Evolutionary conservation across 306 rosid genomes (phyloP).

Genomic region (Cucurbita pepo): DNA sequence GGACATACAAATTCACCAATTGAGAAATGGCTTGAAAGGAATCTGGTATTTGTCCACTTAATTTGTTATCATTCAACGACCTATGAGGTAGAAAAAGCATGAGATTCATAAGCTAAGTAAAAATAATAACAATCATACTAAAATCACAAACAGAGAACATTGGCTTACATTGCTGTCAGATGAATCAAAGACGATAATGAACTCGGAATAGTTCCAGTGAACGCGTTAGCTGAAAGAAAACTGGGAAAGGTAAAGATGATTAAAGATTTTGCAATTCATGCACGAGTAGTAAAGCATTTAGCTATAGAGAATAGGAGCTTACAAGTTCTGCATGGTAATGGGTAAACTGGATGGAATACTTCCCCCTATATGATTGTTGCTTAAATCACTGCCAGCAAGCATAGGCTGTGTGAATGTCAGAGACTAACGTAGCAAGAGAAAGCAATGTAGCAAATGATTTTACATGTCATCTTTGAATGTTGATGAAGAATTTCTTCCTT

Average conservation of each 20-base stretch:
- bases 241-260: conserved; percentile 38
- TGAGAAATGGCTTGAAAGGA: conserved; percentile 35
- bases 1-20: conserved; percentile 66
- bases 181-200: conserved; percentile 45
- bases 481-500: not conserved
- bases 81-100: conserved; percentile 30
- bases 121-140: not conserved
- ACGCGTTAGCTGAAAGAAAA: conserved; percentile 79
- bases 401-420: conserved; percentile 1
- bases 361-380: conserved; percentile 88
- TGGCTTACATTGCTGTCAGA: conserved; percentile 51
- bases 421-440: not conserved
- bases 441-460: not conserved
- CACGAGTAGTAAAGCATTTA: conserved; percentile 1
- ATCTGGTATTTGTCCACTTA: conserved; percentile 79
- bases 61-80: conserved; percentile 59
- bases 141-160: not conserved
- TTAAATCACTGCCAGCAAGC: conserved; percentile 50
- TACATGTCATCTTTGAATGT: not conserved
- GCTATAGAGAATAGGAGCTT: conserved; percentile 15
- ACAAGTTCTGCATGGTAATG: conserved; percentile 54
- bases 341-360: conserved; percentile 75
- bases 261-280: conserved; percentile 16
- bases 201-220: conserved; percentile 64
- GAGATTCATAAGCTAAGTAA: not conserved